Evolutionary conservation across 2,329 filamentous ascomycete genomes (phyloP).

Genomic region (Teratosphaeria viscida): DNA sequence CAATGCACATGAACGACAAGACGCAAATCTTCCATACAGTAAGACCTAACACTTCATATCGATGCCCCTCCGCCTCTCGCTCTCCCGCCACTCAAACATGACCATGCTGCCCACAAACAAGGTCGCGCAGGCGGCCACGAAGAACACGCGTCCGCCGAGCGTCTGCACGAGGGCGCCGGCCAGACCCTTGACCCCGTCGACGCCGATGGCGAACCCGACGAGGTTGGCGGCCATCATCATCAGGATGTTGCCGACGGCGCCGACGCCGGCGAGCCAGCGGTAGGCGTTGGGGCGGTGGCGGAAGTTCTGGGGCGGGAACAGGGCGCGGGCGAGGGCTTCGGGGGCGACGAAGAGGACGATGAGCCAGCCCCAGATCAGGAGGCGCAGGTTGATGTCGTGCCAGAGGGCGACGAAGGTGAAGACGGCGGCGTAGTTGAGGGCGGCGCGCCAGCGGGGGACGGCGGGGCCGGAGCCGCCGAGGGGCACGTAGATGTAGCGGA

Average conservation of each 20-base stretch:
- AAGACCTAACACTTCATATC: slow-evolving; percentile 60
- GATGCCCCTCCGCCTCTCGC: slow-evolving; percentile 72
- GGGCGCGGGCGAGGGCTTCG: slow-evolving; percentile 59
- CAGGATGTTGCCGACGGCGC: slow-evolving; percentile 71
- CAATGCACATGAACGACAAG: not conserved
- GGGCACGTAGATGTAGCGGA: slow-evolving; percentile 89
- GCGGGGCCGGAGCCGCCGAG: slow-evolving; percentile 57
- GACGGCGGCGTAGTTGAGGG: slow-evolving; percentile 69
- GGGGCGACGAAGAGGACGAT: slow-evolving; percentile 89
- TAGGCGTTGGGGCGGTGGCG: slow-evolving; percentile 59
- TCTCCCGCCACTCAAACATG: slow-evolving; percentile 92
- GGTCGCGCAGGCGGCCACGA: slow-evolving; percentile 58
- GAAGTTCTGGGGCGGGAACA: slow-evolving; percentile 70
- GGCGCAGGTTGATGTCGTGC: slow-evolving; percentile 88
- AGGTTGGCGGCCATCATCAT: slow-evolving; percentile 96
- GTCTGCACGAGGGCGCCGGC: slow-evolving; percentile 65
- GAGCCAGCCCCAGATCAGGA: slow-evolving; percentile 95
- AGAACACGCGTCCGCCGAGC: slow-evolving; percentile 63
- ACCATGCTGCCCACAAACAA: slow-evolving; percentile 80
- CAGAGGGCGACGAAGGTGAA: slow-evolving; percentile 97
- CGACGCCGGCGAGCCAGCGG: slow-evolving; percentile 67
- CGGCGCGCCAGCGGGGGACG: slow-evolving; percentile 44
- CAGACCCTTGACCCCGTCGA: slow-evolving; percentile 76
- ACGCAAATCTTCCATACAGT: not conserved
- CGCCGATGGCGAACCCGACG: slow-evolving; percentile 84